Conservation (phyloP, 768 basidiomycete species). For the Dentipellis sp. region DNA sequence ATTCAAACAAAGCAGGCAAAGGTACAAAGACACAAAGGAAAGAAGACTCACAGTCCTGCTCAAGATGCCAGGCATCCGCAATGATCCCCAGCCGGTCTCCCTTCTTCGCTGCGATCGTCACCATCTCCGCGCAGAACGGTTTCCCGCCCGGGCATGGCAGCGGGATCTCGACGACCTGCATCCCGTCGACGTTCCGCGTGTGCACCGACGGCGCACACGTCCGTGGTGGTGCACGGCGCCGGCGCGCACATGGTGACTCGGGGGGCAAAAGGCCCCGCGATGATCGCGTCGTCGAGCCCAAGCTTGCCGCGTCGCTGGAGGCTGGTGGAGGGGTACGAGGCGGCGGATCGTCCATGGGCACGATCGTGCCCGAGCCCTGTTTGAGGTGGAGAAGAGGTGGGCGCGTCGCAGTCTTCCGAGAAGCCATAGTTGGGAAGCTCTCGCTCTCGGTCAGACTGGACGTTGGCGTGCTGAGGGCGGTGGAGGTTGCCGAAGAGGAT, state of each 20-base stretch:
- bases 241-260: not conserved
- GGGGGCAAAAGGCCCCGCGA: not conserved
- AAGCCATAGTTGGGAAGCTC: not conserved
- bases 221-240: not conserved
- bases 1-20: not conserved
- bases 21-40: not conserved
- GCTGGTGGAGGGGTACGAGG: not conserved
- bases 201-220: not conserved
- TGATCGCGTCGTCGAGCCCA: not conserved
- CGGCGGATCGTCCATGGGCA: not conserved
- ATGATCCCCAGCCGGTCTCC: not conserved
- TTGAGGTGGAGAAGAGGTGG: not conserved
- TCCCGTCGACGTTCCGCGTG: not conserved
- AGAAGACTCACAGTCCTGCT: not conserved
- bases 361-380: not conserved
- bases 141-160: not conserved
- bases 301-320: not conserved
- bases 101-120: not conserved
- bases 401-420: not conserved
- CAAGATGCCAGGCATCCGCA: not conserved
- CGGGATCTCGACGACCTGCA: not conserved
- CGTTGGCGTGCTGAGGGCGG: not conserved
- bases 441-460: not conserved
- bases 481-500: not conserved
- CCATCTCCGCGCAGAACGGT: not conserved